phyloP scores from a whole-genome alignment of 1,139 yeast genomes.

The Hyphopichia buzzinii region DNA sequence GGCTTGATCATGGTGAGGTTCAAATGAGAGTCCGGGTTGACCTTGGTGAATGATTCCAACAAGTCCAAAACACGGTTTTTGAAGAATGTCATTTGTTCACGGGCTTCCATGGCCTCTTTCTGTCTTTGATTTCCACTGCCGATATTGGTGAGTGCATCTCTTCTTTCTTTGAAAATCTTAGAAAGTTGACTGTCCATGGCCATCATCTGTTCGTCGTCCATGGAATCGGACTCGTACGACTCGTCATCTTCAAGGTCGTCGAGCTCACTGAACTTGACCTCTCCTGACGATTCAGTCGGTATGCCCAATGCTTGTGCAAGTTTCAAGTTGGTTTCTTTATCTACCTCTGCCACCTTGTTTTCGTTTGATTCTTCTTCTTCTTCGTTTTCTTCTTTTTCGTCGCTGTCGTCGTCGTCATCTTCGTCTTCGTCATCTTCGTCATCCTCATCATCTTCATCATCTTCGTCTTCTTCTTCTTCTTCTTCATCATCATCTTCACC shows the following conservation, averaged over 20 bases:
- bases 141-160: constrained; percentile 51
- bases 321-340: constrained; percentile 65
- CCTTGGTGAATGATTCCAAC: constrained; percentile 58
- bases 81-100: constrained; percentile 74
- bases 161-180: constrained; percentile 78
- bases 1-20: constrained; percentile 55
- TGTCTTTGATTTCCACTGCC: constrained; percentile 67
- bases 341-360: constrained; percentile 51
- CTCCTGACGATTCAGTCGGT: constrained; percentile 49
- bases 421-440: constrained; percentile 29
- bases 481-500: constrained; percentile 30
- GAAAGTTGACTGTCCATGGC: constrained; percentile 86
- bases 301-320: constrained; percentile 78
- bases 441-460: constrained; percentile 26
- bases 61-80: constrained; percentile 78
- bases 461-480: constrained; percentile 24
- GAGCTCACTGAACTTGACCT: constrained; percentile 42
- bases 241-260: constrained; percentile 39
- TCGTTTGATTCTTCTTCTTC: constrained; percentile 16
- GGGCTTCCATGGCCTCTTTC: constrained; percentile 69
- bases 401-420: constrained; percentile 24
- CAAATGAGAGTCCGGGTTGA: constrained; percentile 42
- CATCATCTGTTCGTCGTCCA: constrained; percentile 98
- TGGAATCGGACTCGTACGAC: constrained; percentile 68
- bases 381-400: constrained; percentile 14